These are phyloP conservation scores for Ogataea hybrid DNA, from an alignment of 1,139 yeast species.

Conservation along the genomic window DNA sequence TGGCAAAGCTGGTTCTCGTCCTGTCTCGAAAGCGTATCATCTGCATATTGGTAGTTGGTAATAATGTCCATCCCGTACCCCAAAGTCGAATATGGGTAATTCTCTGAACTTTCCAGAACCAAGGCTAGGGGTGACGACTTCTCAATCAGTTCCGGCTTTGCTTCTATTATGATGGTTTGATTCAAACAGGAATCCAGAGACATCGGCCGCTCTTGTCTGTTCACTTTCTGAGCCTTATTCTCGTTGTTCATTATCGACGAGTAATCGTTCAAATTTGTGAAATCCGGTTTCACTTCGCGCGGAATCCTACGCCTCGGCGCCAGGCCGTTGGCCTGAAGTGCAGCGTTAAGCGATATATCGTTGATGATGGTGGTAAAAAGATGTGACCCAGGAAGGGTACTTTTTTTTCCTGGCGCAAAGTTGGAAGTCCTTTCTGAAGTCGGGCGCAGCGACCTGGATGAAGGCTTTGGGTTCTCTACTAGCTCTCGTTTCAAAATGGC, in stretches of 20 bases:
- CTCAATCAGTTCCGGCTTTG: conserved; percentile 12
- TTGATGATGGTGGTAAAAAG: conserved; percentile 45
- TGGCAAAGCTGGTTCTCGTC: conserved; percentile 1
- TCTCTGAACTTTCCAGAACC: conserved; percentile 17
- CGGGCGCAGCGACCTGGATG: conserved; percentile 8
- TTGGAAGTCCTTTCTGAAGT: conserved; percentile 2
- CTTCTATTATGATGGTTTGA: conserved; percentile 18
- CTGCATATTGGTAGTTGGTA: conserved; percentile 24
- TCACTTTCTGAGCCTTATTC: conserved; percentile 11
- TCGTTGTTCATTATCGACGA: conserved; percentile 18
- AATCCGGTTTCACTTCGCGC: conserved; percentile 18
- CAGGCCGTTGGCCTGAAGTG: conserved; percentile 47
- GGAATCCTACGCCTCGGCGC: conserved; percentile 15
- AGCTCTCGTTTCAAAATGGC: conserved; percentile 10
- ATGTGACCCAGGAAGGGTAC: conserved; percentile 12
- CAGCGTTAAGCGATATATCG: conserved; percentile 51
- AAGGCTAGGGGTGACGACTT: conserved; percentile 15
- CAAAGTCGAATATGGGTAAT: conserved; percentile 7
- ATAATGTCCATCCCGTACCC: conserved; percentile 22
- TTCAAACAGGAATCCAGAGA: conserved; percentile 18
- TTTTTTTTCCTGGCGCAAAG: conserved; percentile 4
- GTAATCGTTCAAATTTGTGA: conserved; percentile 20
- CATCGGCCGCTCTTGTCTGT: conserved; percentile 4
- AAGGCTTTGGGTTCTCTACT: not conserved
- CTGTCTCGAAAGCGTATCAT: conserved; percentile 8